Evolutionary conservation across 108 stramenopile species (phyloP), one percentile per base, ranked within the genome.

Genomic region (Skeletonema menzelii): DNA sequence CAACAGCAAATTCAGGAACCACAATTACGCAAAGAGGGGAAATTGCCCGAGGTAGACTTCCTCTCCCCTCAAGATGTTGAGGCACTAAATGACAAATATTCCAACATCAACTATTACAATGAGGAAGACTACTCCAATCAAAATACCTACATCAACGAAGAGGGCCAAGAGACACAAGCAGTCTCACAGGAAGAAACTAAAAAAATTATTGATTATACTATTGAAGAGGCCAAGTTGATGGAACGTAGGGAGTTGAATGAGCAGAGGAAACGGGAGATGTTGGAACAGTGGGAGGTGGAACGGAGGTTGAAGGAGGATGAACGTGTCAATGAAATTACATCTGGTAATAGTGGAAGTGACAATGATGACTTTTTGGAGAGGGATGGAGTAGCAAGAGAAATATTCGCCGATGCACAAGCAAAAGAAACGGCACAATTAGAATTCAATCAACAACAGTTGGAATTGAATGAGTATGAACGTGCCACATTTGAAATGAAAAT

Each of bases 201-300:
- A 3, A 56, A 56, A 10, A 70, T 70, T 0, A 40, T 70, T 27
- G 70, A 70, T 22, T 70, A 70, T 27, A 37, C 59, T 27, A 28
- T 70, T 24, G 70, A 61, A 30, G 70, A 70, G 14, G 70, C 61
- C 47, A 26, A 44, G 37, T 12, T 31, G 4, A 28, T 15, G 35
- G 70, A 70, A 70, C 35, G 26, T 13, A 12, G 27, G 1, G 14
- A 13, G 10, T 15, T 47, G 40, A 38, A 60, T 13, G 22, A 47
- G 14, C 26, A 26, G 8, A 27, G 42, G 0, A 70, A 70, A n/a
- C 4, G 4, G 0, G 70, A 70, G 37, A 20, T 70, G 12, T 6
- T 70, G 17, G 19, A 17, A 3, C n/a, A 27, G 8, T 70, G 70
- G 70, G 59, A 61, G 27, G 3, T 11, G 37, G 24, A 44, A 7